Conservation (phyloP, 441 rosid species). For the Aquilaria agallochum region DNA sequence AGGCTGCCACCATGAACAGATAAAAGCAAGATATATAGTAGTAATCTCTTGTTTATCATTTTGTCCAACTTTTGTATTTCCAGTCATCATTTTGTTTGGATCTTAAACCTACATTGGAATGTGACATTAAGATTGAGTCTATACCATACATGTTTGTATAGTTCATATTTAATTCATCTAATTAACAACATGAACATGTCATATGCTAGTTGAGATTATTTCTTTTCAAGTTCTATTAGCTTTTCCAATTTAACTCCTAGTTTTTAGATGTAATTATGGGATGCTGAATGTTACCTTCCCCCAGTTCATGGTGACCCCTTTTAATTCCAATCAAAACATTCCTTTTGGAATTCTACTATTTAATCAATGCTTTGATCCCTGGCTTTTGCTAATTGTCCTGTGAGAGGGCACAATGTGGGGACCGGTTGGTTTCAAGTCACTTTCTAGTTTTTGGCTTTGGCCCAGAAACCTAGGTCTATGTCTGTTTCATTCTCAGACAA, state of each 20-base stretch:
- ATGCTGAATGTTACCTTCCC: constrained; percentile 12
- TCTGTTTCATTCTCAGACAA: constrained; percentile 76
- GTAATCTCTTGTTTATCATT: too few relatives aligned
- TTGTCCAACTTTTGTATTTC: too few relatives aligned
- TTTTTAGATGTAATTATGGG: constrained; percentile 11
- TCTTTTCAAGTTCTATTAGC: too few relatives aligned
- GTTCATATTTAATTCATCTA: too few relatives aligned
- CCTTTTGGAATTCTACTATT: constrained; percentile 38
- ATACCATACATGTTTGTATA: too few relatives aligned
- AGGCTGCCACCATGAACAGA: too few relatives aligned
- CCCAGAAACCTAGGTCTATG: constrained; percentile 55
- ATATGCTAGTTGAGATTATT: constrained; percentile 5
- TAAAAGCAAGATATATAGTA: too few relatives aligned
- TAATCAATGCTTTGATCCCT: constrained; percentile 24
- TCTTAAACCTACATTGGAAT: too few relatives aligned
- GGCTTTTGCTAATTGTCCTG: constrained; percentile 26
- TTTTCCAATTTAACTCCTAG: not conserved
- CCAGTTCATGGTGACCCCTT: constrained; percentile 13
- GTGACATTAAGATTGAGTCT: too few relatives aligned
- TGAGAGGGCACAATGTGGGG: constrained; percentile 28
- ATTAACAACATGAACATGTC: constrained; percentile 1
- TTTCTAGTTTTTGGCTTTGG: constrained; percentile 63
- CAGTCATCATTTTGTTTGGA: too few relatives aligned
- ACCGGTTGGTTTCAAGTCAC: constrained; percentile 52
- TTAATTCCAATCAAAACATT: constrained; percentile 26